Percentiles rank a stretch among this genome's conserved stretches.
Conservation (phyloP, 2,329 filamentous ascomycete species). For the Aspergillus intermedius region DNA sequence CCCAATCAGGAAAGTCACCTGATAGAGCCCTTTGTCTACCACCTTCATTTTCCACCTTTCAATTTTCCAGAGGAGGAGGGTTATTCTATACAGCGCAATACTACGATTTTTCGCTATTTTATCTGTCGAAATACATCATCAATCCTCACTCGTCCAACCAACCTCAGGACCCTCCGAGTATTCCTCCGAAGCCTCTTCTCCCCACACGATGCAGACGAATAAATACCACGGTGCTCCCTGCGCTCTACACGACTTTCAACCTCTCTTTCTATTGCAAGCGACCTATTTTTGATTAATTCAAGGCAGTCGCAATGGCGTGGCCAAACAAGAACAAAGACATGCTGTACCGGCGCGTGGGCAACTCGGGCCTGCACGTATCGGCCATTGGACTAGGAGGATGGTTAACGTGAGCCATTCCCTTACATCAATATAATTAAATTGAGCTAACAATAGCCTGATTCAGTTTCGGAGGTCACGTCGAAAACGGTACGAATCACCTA, state of each 20-base stretch:
- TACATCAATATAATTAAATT: not conserved
- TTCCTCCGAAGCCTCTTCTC: conserved; percentile 11
- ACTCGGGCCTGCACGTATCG: conserved; percentile 67
- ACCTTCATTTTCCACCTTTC: not conserved
- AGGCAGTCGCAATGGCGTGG: conserved; percentile 12
- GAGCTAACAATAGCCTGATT: not conserved
- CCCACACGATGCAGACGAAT: conserved; percentile 3
- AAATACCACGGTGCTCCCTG: not conserved
- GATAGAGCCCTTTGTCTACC: not conserved
- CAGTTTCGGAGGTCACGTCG: conserved; percentile 60
- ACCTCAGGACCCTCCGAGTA: conserved; percentile 13
- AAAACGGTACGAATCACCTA: conserved; percentile 45
- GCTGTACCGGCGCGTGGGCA: conserved; percentile 66
- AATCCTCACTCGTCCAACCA: not conserved
- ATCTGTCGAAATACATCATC: not conserved
- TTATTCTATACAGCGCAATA: not conserved
- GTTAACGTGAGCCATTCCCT: conserved; percentile 21
- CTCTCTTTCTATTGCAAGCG: too few species aligned
- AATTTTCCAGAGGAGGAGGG: not conserved
- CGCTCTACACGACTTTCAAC: not conserved
- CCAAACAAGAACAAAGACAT: conserved; percentile 41
- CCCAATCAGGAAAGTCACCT: not conserved
- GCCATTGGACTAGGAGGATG: conserved; percentile 58
- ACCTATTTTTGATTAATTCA: not conserved
- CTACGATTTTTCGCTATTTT: not conserved